Conservation (phyloP, 805 yeast genomes). For the Candida germanica region DNA sequence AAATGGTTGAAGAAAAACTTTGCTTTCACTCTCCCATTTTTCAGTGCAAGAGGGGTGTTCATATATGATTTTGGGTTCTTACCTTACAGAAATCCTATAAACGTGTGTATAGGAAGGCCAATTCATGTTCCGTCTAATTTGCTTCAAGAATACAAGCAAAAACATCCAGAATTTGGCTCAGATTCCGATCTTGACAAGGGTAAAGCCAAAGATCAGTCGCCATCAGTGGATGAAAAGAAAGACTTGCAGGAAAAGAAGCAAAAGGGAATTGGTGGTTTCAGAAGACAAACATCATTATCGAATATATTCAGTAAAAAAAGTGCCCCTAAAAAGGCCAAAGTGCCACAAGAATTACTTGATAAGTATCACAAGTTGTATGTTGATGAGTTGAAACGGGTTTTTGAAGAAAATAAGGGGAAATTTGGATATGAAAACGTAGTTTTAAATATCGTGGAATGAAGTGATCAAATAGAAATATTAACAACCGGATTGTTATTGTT, state of each 20-base stretch:
- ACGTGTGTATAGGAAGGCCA: conserved; percentile 72
- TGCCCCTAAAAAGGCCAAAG: conserved; percentile 21
- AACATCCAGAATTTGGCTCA: conserved; percentile 29
- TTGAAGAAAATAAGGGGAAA: conserved; percentile 59
- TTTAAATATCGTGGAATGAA: conserved; percentile 40
- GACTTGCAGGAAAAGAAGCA: background rate
- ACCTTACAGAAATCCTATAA: conserved; percentile 79
- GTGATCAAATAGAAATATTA: background rate
- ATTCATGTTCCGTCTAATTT: conserved; percentile 49
- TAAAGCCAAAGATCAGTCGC: background rate
- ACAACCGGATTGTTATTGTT: no score
- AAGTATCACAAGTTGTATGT: conserved; percentile 72
- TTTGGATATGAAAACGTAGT: conserved; percentile 51
- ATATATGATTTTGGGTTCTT: conserved; percentile 88
- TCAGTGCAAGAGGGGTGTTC: conserved; percentile 89
- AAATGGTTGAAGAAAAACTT: conserved; percentile 63
- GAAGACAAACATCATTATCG: conserved; percentile 12
- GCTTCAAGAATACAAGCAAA: conserved; percentile 27
- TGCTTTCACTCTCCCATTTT: conserved; percentile 87
- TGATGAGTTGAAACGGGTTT: conserved; percentile 58
- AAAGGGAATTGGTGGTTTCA: no score
- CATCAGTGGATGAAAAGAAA: conserved; percentile 3
- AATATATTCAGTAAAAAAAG: conserved; percentile 23
- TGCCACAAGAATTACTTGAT: conserved; percentile 48
- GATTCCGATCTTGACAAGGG: conserved; percentile 2